Base-by-base conservation (phyloP, 1,139 yeast species). In the Candida freyschussii region DNA sequence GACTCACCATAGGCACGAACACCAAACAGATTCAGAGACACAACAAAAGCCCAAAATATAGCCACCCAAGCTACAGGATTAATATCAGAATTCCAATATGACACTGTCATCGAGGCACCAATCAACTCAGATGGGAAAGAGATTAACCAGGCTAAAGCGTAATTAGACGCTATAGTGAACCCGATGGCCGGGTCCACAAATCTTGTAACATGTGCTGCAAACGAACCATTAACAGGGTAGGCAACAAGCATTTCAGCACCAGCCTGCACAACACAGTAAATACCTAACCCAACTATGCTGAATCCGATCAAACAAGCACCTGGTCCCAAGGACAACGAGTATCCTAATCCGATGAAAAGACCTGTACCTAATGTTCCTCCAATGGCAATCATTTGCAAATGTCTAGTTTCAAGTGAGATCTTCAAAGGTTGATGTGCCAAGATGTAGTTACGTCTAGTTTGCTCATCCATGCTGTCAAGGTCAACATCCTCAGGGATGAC, bases 91-190 rank as follows among this genome's bases (percentile, higher is more conserved):
- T 86, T 78, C 94, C 95, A 84, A 49, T 70, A 78, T 52, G 72
- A 62, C 37, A 84, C 70, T 30, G 84, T 73, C 60, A 81, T 83
- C 16, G 91, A 86, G 21, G 80, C 77, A 19, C 85, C 87, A 16
- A 87, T 79, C 38, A 85, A 64, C 60, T 85, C 95, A 41, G 84
- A 78, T 4, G 94, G 85, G 57, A 75, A 80, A 4, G 94, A 82
- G 45, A 81, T 78, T 32, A 87, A 82, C 91, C 93, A 84, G 17
- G 82, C 70, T 55, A 83, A 79, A 81, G 89, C 83, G 59, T 85
- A 85, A 60, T 75, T 72, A 72, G 85, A 83, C 33, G 89, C 89
- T 51, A 80, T 77, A 32, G 93, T 78, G 41, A 85, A 84, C 35
- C 94, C 93, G 39, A 80, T 61, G 11, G 87, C 75, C 15, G 81